Base-by-base conservation (phyloP, 768 basidiomycete species). In the Crassisporium funariophilum region DNA sequence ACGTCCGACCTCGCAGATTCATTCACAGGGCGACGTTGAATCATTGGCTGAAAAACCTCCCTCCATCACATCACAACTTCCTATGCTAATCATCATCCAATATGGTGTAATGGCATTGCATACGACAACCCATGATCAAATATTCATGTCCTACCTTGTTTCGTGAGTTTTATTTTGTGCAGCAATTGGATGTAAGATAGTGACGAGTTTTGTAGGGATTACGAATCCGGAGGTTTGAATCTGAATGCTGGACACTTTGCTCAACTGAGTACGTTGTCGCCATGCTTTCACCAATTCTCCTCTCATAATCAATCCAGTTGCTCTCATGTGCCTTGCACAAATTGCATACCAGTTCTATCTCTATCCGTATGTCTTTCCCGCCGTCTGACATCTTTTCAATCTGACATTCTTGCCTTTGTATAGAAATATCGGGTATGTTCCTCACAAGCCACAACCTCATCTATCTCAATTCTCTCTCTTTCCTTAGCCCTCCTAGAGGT, bases 321-420 rank as follows among this genome's bases (percentile, higher is more conserved):
- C 90, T 5, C 57, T 95, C 46, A 95, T 97, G 94, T 95, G 91
- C 66, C 75, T 93, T n/a, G 89, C 84, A 50, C 93, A 95, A 65
- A 88, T 97, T 41, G 82, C 84, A 27, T 95, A 94, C 62, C 94
- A 94, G 59, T 94, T 92, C 61, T 83, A 91, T 60, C 76, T 91
- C 25, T 93, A 93, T 74, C 90, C 90, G 88, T 92, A 60, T 67
- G 89, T 76, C 35, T 29, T 17, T 17, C 1, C 33, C 29, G 25
- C 21, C 16, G 42, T 35, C 41, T 33, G 23, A 31, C 37, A 33
- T 16, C 38, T 37, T 35, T 31, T 46, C 22, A n/a, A 27, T 39
- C 20, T 47, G 33, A 45, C 19, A 25, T 52, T n/a, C 16, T 17
- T 22, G 47, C 15, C 15, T 40, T 17, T 20, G 25, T 38, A 33